Evolutionary conservation across 148 eudicot species (phyloP), one percentile per base, ranked within the genome.

Genomic region (Rhododendron griersonianum): DNA sequence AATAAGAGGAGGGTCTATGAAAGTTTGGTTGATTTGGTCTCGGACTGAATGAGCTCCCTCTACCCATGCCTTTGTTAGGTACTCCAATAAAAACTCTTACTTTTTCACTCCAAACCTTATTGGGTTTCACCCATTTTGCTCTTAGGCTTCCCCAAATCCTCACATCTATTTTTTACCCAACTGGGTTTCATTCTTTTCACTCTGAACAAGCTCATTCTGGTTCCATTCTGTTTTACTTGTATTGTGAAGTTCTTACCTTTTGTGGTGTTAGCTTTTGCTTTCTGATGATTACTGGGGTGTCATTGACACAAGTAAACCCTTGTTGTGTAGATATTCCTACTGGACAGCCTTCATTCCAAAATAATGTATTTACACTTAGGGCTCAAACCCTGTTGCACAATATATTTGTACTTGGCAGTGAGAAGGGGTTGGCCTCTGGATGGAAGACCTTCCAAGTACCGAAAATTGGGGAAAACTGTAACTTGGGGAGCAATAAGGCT

Each of bases 1-100:
- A 65, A 15, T 2, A 50, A 41, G 65, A 35, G 69, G 47, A 55
- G 33, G 41, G 45, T 80, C 55, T 67, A 88, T 82, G 87, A 57
- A 77, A n/a, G 77, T 63, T 76, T 79, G 7, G 18, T 55, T 55
- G 21, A 55, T 55, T 84, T 89, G 88, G 84, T 61, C 45, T 87
- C 28, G 55, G 93, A 87, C 88, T 94, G 96, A 87, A 93, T 95
- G 96, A 91, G 86, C 93, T 90, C 89, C 92, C 87, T 93, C 92
- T 92, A 88, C 92, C 90, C 96, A 96, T 96, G 98, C 98, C 95
- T 93, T 94, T 93, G 86, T 87, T 93, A 93, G 96, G 98, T 93
- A 82, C 41, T 28, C 37, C 74, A 10, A 67, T 35, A 25, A 39
- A 9, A 2, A 14, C 18, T 30, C 53, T 44, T 67, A 18, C 7